phyloP scores from a whole-genome alignment of 2,329 filamentous ascomycete species.

The Trichoderma guizhouense region DNA sequence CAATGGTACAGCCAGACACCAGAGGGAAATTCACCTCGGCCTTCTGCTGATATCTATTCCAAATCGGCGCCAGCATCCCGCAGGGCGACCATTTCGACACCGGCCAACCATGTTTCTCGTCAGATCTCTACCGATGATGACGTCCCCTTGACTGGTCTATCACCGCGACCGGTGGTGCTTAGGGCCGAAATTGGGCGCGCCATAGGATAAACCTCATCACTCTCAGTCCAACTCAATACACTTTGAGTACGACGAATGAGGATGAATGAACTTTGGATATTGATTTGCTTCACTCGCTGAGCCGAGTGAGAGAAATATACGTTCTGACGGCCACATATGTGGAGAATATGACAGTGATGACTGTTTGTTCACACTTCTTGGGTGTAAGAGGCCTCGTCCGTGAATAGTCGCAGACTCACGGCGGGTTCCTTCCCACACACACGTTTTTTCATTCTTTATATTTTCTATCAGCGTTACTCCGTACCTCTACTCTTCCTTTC shows the following conservation, averaged over 20 bases:
- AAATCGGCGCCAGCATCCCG: conserved; percentile 22
- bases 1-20: conserved; percentile 38
- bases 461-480: not conserved
- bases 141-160: conserved; percentile 42
- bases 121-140: conserved; percentile 47
- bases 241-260: not conserved
- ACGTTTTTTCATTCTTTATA: not conserved
- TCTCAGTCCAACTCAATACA: not conserved
- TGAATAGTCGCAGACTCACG: not conserved
- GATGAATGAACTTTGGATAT: not conserved
- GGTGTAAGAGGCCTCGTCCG: not conserved
- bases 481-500: conserved; percentile 8
- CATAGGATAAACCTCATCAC: conserved; percentile 44
- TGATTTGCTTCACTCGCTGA: not conserved
- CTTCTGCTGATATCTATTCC: conserved; percentile 33
- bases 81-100: conserved; percentile 35
- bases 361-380: not conserved
- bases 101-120: conserved; percentile 37
- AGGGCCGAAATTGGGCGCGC: conserved; percentile 51
- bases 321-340: not conserved
- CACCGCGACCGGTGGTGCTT: conserved; percentile 47
- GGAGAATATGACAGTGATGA: not conserved
- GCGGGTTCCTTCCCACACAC: not conserved
- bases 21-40: conserved; percentile 32
- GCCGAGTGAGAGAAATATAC: conserved; percentile 2